These are phyloP conservation scores for Actinidia polygama DNA, from an alignment of 179 eudicot genomes.

Conservation along the genomic window DNA sequence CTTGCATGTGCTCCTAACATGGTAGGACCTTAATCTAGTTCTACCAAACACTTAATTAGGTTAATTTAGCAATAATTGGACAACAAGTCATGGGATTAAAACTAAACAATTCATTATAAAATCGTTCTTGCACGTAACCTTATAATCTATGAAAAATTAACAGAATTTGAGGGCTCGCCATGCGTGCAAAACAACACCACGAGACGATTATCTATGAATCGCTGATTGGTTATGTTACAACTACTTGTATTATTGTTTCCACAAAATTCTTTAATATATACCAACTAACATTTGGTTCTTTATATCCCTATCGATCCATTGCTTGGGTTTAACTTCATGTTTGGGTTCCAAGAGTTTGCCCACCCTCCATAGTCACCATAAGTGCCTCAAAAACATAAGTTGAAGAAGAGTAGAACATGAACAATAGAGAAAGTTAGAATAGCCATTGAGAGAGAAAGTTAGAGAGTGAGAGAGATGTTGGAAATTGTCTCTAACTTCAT, in stretches of 20 bases:
- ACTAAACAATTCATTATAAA: neutral
- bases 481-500: too few relatives aligned
- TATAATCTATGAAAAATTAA: neutral
- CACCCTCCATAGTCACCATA: constrained; percentile 57
- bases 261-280: neutral
- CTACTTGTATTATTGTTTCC: too few relatives aligned
- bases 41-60: neutral
- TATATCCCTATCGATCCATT: neutral
- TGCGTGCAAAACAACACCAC: constrained; percentile 12
- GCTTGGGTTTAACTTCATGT: too few relatives aligned
- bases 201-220: neutral
- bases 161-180: constrained; percentile 8
- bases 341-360: too few relatives aligned
- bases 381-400: constrained; percentile 22
- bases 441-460: constrained; percentile 28
- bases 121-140: neutral
- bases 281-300: neutral
- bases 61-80: neutral
- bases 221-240: too few relatives aligned
- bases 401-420: constrained; percentile 26
- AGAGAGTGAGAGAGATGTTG: neutral
- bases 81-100: neutral
- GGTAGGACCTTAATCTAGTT: constrained; percentile 35
- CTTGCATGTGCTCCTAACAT: constrained; percentile 56
- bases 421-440: constrained; percentile 19